Base-by-base conservation (phyloP, 2,329 filamentous ascomycete species). In the Fusarium marasasianum region DNA sequence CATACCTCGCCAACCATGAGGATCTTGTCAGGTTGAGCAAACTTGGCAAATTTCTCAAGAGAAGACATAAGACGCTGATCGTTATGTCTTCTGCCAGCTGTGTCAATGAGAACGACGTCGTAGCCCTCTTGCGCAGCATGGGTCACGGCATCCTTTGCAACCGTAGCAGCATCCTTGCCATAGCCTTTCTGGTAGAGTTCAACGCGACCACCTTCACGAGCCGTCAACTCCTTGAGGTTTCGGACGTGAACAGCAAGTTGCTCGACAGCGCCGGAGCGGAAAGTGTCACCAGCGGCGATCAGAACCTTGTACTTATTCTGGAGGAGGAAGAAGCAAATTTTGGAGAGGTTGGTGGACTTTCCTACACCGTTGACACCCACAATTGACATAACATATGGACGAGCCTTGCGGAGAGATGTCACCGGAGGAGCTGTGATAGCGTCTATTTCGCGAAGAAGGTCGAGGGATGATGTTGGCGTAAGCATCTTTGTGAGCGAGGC, bases 291-390 rank as follows among this genome's bases (percentile, higher is more conserved):
- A 15, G 96, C 96, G 20, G 94, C 96, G 75, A 99, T 94, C 65
- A 99, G 89, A 22, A 99, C 95, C 80, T 93, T 93, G 86, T 98
- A 97, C 81, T 97, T 95, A 86, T 99, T 99, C 83, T 99, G 96
- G 38, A 99, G 87, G 43, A 99, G 87, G 86, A 99, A 99, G 85
- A 96, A 99, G 83, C 95, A 97, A 76, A 99, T 98, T 84, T 99
- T 99, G 82, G 94, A 96, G 43, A 99, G 88, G 81, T 98, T 98
- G 59, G 96, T 99, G 22, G 95, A 98, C 85, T 99, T 99, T 80
- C 96, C 96, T 43, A 99, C 96, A 61, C 96, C 96, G 82, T 99
- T 99, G 81, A 99, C 96, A 71, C 96, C 96, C 48, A 99, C 96
- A 71, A 99, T 98, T 65, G 95, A 98, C 81, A 99, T 97, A 79